Evolutionary conservation across 805 yeast genomes (phyloP), one percentile per base, ranked within the genome.

Genomic region (Zygosaccharomyces pseudorouxii): DNA sequence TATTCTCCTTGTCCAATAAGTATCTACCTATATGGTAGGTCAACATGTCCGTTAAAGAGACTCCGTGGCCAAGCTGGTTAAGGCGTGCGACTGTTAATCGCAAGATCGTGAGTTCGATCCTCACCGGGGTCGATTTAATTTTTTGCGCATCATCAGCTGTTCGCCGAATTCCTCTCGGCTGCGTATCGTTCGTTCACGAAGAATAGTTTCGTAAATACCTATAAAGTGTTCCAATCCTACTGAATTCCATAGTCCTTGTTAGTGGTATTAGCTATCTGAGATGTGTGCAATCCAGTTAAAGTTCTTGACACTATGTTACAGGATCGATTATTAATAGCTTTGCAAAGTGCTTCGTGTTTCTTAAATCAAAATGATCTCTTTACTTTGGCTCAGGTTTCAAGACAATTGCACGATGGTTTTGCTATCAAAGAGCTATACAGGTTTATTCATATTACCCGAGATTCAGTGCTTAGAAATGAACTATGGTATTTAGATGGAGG

Each of bases 41-140:
- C n/a, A n/a, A n/a, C n/a, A n/a, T n/a, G n/a, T n/a, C n/a, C n/a
- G n/a, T n/a, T n/a, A n/a, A n/a, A 22, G 23, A 22, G 75, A 70
- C 74, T 71, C 64, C 73, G 72, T 72, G 76, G 76, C 77, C 77
- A 73, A 73, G 77, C 67, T 73, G 76, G 77, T 67, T 72, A 73
- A 73, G 77, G 77, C 77, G 75, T 71, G 76, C 76, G 76, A 71
- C 77, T 73, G 78, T 74, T 74, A 74, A 74, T 74, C 78, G 77
- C 77, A 73, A 74, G 78, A 74, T 71, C 78, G 78, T 61, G 77
- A 74, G 78, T 73, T 73, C 78, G 67, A 73, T 65, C 78, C 78
- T 74, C 77, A 61, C 77, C 73, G 74, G 63, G 77, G 76, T 73
- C 77, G 77, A 18, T 46, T 50, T 42, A 59, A 59, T 60, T 55